Evolutionary conservation across 495 filamentous ascomycete genomes (phyloP).

Genomic region (Barbatosphaeria neglecta): DNA sequence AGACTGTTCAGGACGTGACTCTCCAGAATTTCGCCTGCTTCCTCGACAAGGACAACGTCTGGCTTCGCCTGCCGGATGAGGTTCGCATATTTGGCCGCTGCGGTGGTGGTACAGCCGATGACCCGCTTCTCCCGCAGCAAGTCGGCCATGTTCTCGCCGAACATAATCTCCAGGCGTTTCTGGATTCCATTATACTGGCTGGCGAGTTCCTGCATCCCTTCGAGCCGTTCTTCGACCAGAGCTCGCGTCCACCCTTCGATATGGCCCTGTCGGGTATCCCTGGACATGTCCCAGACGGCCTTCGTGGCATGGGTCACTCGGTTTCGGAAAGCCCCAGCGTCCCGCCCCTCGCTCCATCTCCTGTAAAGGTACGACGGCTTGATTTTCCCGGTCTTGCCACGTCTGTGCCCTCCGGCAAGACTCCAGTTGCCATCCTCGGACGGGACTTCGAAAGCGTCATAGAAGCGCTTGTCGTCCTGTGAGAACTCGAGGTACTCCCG

Average conservation of each 20-base stretch:
- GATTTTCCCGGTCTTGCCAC: slow-evolving; percentile 34
- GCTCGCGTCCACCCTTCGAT: slow-evolving; percentile 35
- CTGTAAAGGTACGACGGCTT: slow-evolving; percentile 40
- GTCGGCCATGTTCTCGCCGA: slow-evolving; percentile 30
- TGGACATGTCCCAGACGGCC: slow-evolving; percentile 44
- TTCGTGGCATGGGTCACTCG: slow-evolving; percentile 8
- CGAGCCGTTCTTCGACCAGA: slow-evolving; percentile 38
- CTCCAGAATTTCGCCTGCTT: slow-evolving; percentile 73
- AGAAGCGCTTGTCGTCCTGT: slow-evolving; percentile 38
- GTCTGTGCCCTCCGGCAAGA: slow-evolving; percentile 27
- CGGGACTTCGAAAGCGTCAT: slow-evolving; percentile 44
- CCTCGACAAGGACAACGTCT: slow-evolving; percentile 56
- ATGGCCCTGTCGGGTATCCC: slow-evolving; percentile 18
- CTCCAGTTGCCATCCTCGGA: slow-evolving; percentile 28
- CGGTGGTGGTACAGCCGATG: slow-evolving; percentile 68
- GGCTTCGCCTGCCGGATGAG: slow-evolving; percentile 40
- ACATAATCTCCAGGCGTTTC: slow-evolving; percentile 23
- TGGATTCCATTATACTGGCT: slow-evolving; percentile 32
- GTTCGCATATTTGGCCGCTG: slow-evolving; percentile 49
- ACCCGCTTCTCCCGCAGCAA: slow-evolving; percentile 46
- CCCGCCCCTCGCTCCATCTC: slow-evolving; percentile 41
- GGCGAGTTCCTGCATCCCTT: slow-evolving; percentile 21
- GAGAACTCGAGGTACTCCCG: slow-evolving; percentile 56
- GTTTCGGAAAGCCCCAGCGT: slow-evolving; percentile 30
- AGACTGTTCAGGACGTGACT: slow-evolving; percentile 56